Base-by-base conservation (phyloP, 495 filamentous ascomycete species). In the Aspergillus ostianus region DNA sequence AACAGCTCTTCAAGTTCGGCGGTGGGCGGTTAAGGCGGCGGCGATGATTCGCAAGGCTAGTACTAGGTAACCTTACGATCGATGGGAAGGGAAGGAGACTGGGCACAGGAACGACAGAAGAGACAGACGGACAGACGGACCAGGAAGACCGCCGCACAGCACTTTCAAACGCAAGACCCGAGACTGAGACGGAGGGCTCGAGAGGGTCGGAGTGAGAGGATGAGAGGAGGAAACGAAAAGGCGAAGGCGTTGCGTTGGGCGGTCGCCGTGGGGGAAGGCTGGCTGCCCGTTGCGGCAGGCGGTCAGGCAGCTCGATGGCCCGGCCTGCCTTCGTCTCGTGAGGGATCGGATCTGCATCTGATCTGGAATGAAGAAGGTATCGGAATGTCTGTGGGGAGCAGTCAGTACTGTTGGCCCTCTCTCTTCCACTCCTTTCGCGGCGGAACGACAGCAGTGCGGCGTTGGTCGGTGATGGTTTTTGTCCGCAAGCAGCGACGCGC, bases 171-270 rank as follows among this genome's bases (percentile, higher is more conserved):
- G 30, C 18, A 51, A 32, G 53, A 47, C 30, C 30, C 30, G 30
- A 29, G 46, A 58, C 23, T 26, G 23, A 49, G 9, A 29, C 8
- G 29, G 46, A 50, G 58, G 51, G 32, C 47, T 45, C 21, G 45
- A 23, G 30, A 30, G 9, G 49, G n/a, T 4, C 5, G 45, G 51
- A 29, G 27, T 32, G 7, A 21, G 50, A 26, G 46, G 20, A 20
- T 12, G 45, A 47, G 19, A 56, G 44, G 30, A 56, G 48, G 19
- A 18, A 57, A 51, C 59, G 61, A 60, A 65, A 64, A 59, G 51
- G 62, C 64, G 70, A 64, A 59, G 51, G 62, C 64, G 70, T 73
- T 68, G 71, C 71, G 73, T 70, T 69, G 69, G 66, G 61, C 59
- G 69, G 62, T 70, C 61, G 62, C 51, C 47, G 62, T 51, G 29